Base-by-base conservation (phyloP, 169 alveolate genomes). In the Plasmodium ovale region DNA sequence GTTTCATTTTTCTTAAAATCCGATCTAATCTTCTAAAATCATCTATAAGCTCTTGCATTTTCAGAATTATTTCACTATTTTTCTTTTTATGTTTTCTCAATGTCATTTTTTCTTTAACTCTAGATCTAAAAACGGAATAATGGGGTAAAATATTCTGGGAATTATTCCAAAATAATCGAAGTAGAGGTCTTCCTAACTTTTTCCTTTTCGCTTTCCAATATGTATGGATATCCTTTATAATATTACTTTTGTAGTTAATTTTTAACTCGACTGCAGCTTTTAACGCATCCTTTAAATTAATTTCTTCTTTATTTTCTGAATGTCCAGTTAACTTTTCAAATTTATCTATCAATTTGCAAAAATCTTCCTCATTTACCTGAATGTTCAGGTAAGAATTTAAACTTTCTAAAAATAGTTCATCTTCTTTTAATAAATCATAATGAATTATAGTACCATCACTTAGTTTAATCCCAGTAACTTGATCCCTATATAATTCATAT, bases 81-180 rank as follows among this genome's bases (percentile, higher is more conserved):
- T 92, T 95, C 47, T 96, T 92, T 10, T 97, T 94, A 33, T 96
- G 97, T 14, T 95, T 90, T 60, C 97, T 88, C 60, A 95, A 77
- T 27, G 95, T 87, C 97, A 95, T 95, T 89, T 95, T 95, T 64
- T 95, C 97, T 91, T 94, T 92, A 21, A 95, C 95, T 6, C 97
- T 87, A 3, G 97, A 95, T 44, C 97, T 87, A 49, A 95, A 95
- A 19, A 95, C 94, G 1, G 97, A 94, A 54, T 92, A 93, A 64
- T 92, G 89, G 4, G 97, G 96, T 23, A 97, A 94, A 6, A 95
- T 62, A 44, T 95, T 96, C 67, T 92, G 94, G n/a, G 96, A 93
- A 65, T 87, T 73, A 16, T 95, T 93, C 97, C 97, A 95, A 23
- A 95, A 90, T 91, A 92, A 93, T 16, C 97, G 95, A 4, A 95